Conservation (phyloP, 768 basidiomycete species). For the Hygrocybe coccinea region DNA sequence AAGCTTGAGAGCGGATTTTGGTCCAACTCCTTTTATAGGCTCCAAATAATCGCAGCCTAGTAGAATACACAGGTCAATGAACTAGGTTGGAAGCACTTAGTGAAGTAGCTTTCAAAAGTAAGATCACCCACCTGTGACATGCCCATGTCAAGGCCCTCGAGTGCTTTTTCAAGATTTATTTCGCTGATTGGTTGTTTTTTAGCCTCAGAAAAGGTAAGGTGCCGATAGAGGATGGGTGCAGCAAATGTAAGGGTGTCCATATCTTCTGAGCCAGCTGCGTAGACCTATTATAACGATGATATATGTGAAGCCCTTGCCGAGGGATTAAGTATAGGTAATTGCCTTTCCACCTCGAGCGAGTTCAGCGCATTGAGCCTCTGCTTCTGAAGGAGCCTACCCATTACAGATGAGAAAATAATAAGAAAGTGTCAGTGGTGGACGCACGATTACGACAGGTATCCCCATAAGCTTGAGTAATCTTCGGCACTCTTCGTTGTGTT, state of each 20-base stretch:
- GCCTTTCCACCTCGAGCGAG: conserved; percentile 95
- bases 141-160: conserved; percentile 86
- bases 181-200: conserved; percentile 96
- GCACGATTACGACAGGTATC: conserved; percentile 87
- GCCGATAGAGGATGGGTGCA: conserved; percentile 86
- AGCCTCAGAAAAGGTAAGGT: conserved; percentile 96
- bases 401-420: conserved; percentile 4
- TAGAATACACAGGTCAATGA: conserved; percentile 93
- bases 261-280: conserved; percentile 96
- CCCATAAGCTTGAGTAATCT: conserved; percentile 89
- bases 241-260: conserved; percentile 99
- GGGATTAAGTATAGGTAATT: neutral
- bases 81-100: conserved; percentile 42
- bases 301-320: neutral
- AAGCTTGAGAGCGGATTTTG: conserved; percentile 91
- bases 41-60: conserved; percentile 98
- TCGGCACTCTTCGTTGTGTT: conserved; percentile 95
- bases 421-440: neutral
- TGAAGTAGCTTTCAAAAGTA: neutral
- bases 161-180: conserved; percentile 73
- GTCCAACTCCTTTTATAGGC: conserved; percentile 95
- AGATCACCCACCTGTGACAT: conserved; percentile 69
- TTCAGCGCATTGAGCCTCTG: conserved; percentile 98
- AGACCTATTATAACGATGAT: conserved; percentile 53
- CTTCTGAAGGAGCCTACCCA: conserved; percentile 89